Percentiles rank a stretch among this genome's conserved stretches.
Evolutionary conservation across 192 early-diverging fungal species (phyloP).

Genomic region (Linnemannia hyalina): DNA sequence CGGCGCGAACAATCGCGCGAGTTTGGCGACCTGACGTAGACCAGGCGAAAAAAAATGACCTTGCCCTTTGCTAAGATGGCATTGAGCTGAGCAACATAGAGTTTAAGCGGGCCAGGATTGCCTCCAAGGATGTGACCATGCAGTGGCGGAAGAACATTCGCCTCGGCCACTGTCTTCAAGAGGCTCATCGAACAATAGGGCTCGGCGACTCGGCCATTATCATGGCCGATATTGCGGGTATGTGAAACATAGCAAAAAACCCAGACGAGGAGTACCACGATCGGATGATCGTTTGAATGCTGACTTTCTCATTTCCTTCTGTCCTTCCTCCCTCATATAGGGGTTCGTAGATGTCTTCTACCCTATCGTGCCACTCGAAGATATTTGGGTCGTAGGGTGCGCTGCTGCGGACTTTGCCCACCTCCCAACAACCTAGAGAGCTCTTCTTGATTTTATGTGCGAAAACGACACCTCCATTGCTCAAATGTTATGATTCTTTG

Average conservation of each 20-base stretch:
- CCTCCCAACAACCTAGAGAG: neutral
- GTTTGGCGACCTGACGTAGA: neutral
- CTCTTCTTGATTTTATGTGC: neutral
- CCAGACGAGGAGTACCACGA: neutral
- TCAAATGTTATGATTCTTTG: neutral
- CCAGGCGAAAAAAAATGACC: neutral
- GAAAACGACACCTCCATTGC: neutral
- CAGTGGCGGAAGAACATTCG: conserved; percentile 20
- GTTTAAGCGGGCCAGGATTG: neutral
- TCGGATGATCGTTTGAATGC: neutral
- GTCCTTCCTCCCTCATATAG: neutral
- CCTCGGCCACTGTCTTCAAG: conserved; percentile 13
- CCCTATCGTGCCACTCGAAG: neutral
- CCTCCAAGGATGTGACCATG: neutral
- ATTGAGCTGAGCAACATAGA: neutral
- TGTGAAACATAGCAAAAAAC: neutral
- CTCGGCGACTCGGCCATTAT: neutral
- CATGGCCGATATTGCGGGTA: conserved; percentile 3
- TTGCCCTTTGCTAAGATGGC: neutral
- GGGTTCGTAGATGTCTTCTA: neutral
- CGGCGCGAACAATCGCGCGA: neutral
- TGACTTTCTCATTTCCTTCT: neutral
- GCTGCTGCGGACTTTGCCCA: neutral
- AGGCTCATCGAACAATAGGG: neutral
- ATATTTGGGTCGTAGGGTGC: neutral